phyloP scores from a whole-genome alignment of 768 basidiomycete species.

The Mycena filopes region DNA sequence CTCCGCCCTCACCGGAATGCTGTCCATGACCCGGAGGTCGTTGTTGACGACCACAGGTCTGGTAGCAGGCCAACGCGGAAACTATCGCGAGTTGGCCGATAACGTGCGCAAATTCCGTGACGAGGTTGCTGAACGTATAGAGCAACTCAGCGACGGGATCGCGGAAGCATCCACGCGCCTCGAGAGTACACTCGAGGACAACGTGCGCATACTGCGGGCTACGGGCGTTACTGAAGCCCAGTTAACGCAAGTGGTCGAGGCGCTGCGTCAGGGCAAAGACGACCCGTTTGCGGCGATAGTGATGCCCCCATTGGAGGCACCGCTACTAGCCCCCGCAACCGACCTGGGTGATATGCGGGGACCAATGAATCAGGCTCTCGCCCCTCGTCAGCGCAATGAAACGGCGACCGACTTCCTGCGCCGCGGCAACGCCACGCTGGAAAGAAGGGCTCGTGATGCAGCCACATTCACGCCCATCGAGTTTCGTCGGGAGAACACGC shows the following conservation, averaged over 20 bases:
- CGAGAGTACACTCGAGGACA: too few species aligned
- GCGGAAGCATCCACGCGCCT: too few species aligned
- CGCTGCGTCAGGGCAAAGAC: neutral
- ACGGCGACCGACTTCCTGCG: neutral
- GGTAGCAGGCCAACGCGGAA: neutral
- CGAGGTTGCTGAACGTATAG: neutral
- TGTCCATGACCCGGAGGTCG: neutral
- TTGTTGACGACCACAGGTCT: neutral
- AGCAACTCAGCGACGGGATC: too few species aligned
- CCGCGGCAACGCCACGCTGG: neutral
- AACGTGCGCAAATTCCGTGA: neutral
- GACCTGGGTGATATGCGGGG: neutral
- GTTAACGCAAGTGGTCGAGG: neutral
- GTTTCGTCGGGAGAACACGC: neutral
- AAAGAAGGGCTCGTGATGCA: neutral
- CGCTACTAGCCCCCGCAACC: neutral
- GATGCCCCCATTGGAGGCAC: neutral
- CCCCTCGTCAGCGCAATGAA: neutral
- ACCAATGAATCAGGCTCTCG: neutral
- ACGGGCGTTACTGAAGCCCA: neutral
- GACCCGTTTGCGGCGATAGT: too few species aligned
- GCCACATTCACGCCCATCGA: neutral
- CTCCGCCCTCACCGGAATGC: neutral
- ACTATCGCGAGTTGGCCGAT: too few species aligned
- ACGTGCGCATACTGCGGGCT: neutral